These are phyloP conservation scores for Lignosus rhinocerotis DNA, from an alignment of 1,284 basidiomycete species.

Conservation along the genomic window DNA sequence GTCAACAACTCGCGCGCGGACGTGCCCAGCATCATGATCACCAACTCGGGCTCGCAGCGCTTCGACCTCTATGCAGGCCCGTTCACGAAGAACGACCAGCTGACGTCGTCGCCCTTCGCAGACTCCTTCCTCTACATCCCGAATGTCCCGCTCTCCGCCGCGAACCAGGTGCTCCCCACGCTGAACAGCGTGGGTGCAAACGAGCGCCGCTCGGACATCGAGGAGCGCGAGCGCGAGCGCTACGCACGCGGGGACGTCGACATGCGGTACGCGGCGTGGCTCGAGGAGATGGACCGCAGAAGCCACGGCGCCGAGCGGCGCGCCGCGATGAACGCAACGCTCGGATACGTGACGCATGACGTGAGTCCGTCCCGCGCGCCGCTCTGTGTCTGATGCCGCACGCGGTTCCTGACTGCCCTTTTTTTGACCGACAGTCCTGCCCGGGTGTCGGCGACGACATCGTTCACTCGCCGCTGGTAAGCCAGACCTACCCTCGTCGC, in stretches of 20 bases:
- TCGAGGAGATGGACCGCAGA: slow-evolving; percentile 52
- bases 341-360: slow-evolving; percentile 76
- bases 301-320: slow-evolving; percentile 35
- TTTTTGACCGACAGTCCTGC: slow-evolving; percentile 47
- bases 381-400: not conserved
- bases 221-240: slow-evolving; percentile 39
- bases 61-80: slow-evolving; percentile 71
- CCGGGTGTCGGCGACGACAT: slow-evolving; percentile 74
- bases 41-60: slow-evolving; percentile 74
- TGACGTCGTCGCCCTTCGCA: slow-evolving; percentile 67
- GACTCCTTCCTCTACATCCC: slow-evolving; percentile 63
- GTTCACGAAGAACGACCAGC: slow-evolving; percentile 80
- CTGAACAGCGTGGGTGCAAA: slow-evolving; percentile 52
- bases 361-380: slow-evolving; percentile 39
- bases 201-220: slow-evolving; percentile 28
- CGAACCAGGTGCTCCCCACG: slow-evolving; percentile 51
- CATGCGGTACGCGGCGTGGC: slow-evolving; percentile 51
- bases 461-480: slow-evolving; percentile 50
- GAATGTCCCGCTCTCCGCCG: slow-evolving; percentile 48
- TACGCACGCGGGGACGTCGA: slow-evolving; percentile 56
- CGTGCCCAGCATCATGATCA: slow-evolving; percentile 69
- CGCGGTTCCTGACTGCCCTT: not conserved
- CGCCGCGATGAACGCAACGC: slow-evolving; percentile 49
- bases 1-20: slow-evolving; percentile 60
- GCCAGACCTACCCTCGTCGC: not conserved